Base-by-base conservation (phyloP, 306 rosid genomes). In the Psophocarpus tetragonolobus region DNA sequence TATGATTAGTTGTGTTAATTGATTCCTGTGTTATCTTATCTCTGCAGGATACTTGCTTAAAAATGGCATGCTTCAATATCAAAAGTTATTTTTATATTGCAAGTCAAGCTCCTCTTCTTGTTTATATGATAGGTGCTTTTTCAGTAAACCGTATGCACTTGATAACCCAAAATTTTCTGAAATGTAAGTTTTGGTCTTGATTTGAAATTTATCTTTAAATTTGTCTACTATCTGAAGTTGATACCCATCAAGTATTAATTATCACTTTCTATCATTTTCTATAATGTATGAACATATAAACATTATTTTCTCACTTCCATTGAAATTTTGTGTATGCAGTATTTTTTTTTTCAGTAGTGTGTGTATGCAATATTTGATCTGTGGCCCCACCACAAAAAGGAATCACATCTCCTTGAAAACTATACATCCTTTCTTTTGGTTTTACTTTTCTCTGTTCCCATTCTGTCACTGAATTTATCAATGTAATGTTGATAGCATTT, bases 41-140 rank as follows among this genome's bases (percentile, higher is more conserved):
- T 82, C 73, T 87, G 84, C 88, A 87, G 91, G 87, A 77, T 85
- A 82, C 80, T 73, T 74, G 79, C 74, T 76, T 64, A 75, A 80
- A 79, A 76, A 70, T 68, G 85, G 72, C 73, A 44, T 74, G 73
- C 85, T 80, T 82, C 79, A 81, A 73, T 82, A 58, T 66, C 73
- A 51, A 69, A 71, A 82, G 84, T 77, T 77, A 79, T 74, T 67
- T 85, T 77, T 79, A 65, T 74, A 71, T 58, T 85, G 84, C 83
- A 63, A 78, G 82, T 81, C 57, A 32, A 39, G 77, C 81, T 70
- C 81, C 70, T 82, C 78, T 62, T 58, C 71, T 69, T 82, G 72
- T 81, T 84, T 74, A 58, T 68, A 56, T 80, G 91, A 88, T 82
- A 76, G 24, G 87, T 84, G 53, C 62, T 60, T 74, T 23, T 69